Evolutionary conservation across 106 monocot genomes (phyloP), one percentile per base, ranked within the genome.

Genomic region (Dendrobium chrysotoxum): DNA sequence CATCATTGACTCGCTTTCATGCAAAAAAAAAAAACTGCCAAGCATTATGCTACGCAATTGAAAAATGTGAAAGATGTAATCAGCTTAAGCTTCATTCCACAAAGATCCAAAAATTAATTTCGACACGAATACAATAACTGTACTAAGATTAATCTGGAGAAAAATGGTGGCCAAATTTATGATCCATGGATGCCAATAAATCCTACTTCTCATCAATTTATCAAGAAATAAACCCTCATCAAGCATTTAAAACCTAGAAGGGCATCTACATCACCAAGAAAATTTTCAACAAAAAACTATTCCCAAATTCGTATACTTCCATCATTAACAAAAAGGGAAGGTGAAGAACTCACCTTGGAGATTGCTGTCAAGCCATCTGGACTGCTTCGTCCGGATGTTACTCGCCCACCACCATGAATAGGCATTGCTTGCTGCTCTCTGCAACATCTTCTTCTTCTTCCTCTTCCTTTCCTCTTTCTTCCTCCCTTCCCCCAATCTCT

Each of bases 331-430:
- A 11, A n/a, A 23, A 35, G 15, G 2, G 12, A 70, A 70, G 28
- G n/a, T 65, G 5, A 65, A 70, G 25, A 28, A 5, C 28, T 42
- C 40, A 84, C 95, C 95, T 88, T 91, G 86, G 77, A 96, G 89
- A 79, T 90, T 87, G 83, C 87, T 83, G 77, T 93, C 93, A 21
- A 96, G 96, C 96, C 96, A 96, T 83, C 92, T 93, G 66, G 96
- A 96, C 64, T 96, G 96, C 79, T 87, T 93, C 79, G 93, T 93
- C 17, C 96, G 55, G 81, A 96, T 92, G 83, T 93, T 88, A 80
- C 96, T 93, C 31, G 93, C 96, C 96, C 91, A 93, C 96, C 96
- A 93, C 96, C 96, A 92, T 38, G 96, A 92, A 81, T 90, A 96
- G 28, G 93, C 96, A 78, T 92, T 96, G 96, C 93, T 93, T 47